Base-by-base conservation (phyloP, 2,329 filamentous ascomycete genomes). In the Alternaria novae-zelandiae region DNA sequence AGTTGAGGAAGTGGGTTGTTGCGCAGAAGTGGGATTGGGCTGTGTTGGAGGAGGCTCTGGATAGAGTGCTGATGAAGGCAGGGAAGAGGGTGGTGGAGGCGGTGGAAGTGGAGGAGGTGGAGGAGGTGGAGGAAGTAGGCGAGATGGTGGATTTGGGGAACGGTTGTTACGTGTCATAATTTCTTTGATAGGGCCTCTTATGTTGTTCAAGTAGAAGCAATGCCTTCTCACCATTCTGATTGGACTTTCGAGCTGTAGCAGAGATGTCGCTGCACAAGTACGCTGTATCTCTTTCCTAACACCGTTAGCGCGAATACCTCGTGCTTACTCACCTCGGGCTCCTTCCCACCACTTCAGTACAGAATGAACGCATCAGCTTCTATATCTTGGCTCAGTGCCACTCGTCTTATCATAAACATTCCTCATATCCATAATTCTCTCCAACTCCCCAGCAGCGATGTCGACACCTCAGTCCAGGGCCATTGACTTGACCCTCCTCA, bases 401-500 rank as follows among this genome's bases (percentile, higher is more conserved):
- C 15, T 11, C 8, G 4, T 41, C 9, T 41, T 11, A 17, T 17
- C 8, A 41, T 11, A 17, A 10, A 17, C 9, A 41, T 17, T 4
- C 4, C 32, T 41, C 32, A 10, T 3, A 41, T 41, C 8, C 15
- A 17, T 17, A 41, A 5, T 17, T 17, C 15, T 3, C 4, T 17
- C 5, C 2, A 41, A n/a, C 15, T 10, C 2, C 8, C 9, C 36
- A 1, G 9, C n/a, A 17, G 9, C 36, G 9, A 53, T 53, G 30
- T 12, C 49, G 21, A 25, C 13, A 13, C 9, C 28, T 0, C 13
- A 53, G 3, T 53, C 49, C 28, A 28, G 21, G 1, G 59, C 63
- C 59, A 23, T 46, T 8, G 17, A 20, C 9, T 21, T 63, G 30
- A 67, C 63, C 2, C 20, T 51, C 17, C 25, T 51, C 23, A 63